phyloP scores from a whole-genome alignment of 192 early-diverging fungal genomes.

The Podila epicladia region DNA sequence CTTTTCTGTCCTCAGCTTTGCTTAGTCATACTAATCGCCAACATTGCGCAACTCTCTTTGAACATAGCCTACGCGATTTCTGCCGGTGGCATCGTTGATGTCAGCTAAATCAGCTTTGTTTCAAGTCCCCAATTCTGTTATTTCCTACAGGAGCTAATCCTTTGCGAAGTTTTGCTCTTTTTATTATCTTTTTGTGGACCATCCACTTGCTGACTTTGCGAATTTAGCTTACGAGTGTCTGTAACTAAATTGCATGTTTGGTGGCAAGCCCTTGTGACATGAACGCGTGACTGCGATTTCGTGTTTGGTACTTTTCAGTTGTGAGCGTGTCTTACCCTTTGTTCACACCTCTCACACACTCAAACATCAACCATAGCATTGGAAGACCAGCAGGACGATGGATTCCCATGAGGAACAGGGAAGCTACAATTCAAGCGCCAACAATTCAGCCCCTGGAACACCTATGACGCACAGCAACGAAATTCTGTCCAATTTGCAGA shows the following conservation, averaged over 20 bases:
- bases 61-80: conserved; percentile 72
- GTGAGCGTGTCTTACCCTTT: not conserved
- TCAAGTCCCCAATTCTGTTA: not conserved
- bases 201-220: no score
- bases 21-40: not conserved
- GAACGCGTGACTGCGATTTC: not conserved
- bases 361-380: not conserved
- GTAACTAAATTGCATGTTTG: not conserved
- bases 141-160: no score
- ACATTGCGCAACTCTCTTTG: conserved; percentile 11
- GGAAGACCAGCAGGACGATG: not conserved
- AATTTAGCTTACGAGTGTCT: no score
- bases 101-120: conserved; percentile 17
- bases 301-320: not conserved
- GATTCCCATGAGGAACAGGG: not conserved
- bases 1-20: not conserved
- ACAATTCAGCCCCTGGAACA: not conserved
- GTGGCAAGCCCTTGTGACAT: no score
- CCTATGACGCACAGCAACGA: not conserved
- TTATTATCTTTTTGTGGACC: no score
- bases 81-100: conserved; percentile 80
- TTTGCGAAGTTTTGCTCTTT: no score
- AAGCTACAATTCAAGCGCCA: not conserved
- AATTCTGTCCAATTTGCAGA: not conserved
- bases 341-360: not conserved